Evolutionary conservation across 2,329 filamentous ascomycete genomes (phyloP).

Genomic region (Fusarium citri): DNA sequence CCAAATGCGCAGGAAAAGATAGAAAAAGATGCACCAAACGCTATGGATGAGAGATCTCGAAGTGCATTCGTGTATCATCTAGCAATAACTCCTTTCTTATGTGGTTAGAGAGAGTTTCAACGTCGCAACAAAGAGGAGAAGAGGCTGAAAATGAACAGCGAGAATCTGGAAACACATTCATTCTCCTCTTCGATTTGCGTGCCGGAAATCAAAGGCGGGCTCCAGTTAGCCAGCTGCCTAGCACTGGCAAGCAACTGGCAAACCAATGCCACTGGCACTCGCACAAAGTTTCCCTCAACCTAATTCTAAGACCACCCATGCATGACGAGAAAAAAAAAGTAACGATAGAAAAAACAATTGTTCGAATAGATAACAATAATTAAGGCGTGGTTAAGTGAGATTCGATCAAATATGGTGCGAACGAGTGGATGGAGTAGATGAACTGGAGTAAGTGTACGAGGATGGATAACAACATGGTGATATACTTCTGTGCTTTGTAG

Average conservation of each 20-base stretch:
- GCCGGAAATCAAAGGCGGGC: neutral
- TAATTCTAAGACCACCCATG: neutral
- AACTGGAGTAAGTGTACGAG: neutral
- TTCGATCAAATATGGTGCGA: neutral
- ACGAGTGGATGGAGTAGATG: neutral
- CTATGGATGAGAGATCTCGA: constrained; percentile 1
- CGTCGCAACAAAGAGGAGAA: neutral
- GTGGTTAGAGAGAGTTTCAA: neutral
- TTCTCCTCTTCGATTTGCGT: neutral
- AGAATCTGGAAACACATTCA: neutral
- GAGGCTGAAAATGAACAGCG: neutral
- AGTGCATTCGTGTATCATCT: neutral
- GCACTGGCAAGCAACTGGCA: constrained; percentile 18
- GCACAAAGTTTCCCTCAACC: neutral
- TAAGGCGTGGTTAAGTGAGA: neutral
- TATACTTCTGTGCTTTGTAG: too few species aligned
- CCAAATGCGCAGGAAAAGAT: constrained; percentile 17
- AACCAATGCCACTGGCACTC: neutral
- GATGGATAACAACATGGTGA: neutral
- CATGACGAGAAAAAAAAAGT: neutral
- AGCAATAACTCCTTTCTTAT: neutral
- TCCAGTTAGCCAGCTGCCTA: constrained; percentile 1
- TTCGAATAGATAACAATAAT: neutral
- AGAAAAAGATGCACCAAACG: neutral
- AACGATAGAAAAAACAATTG: neutral